Percentiles rank a stretch among this genome's conserved stretches.
phyloP scores from a whole-genome alignment of 345 rosid species.

The Noccaea caerulescens region DNA sequence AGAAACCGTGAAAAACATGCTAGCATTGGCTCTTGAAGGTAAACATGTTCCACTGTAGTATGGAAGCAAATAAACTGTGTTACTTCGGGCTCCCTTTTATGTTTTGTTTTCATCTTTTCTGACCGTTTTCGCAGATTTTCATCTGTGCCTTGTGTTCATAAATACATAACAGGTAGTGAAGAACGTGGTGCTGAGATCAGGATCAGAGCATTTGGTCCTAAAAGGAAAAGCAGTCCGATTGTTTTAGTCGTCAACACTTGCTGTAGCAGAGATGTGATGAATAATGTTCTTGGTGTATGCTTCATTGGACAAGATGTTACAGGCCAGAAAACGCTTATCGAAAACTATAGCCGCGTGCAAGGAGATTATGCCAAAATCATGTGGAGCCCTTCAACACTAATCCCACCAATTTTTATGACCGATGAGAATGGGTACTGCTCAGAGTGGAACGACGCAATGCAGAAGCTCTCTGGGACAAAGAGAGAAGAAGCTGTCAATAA shows the following conservation, averaged over 20 bases:
- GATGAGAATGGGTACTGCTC: conserved; percentile 69
- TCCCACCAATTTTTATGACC: conserved; percentile 82
- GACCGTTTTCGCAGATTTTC: conserved; percentile 33
- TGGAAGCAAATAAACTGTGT: conserved; percentile 21
- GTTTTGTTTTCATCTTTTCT: conserved; percentile 30
- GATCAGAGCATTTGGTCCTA: conserved; percentile 58
- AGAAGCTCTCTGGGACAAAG: conserved; percentile 74
- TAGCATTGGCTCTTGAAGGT: conserved; percentile 68
- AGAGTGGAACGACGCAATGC: conserved; percentile 89
- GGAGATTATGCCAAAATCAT: conserved; percentile 78
- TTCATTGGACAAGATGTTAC: conserved; percentile 85
- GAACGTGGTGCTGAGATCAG: conserved; percentile 69
- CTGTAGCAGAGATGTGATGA: conserved; percentile 64
- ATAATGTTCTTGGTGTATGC: conserved; percentile 72
- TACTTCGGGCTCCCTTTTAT: conserved; percentile 6
- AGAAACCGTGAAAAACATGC: conserved; percentile 48
- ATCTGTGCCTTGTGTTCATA: conserved; percentile 46
- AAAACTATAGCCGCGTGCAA: conserved; percentile 63
- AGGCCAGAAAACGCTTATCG: conserved; percentile 57
- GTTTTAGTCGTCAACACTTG: conserved; percentile 72
- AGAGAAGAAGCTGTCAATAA: conserved; percentile 65
- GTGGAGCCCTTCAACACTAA: conserved; percentile 68
- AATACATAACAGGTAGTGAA: conserved; percentile 63
- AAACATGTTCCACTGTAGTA: not conserved
- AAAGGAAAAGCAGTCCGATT: conserved; percentile 57